These are phyloP conservation scores for Erythrophleum fordii DNA, from an alignment of 306 rosid genomes.

Conservation along the genomic window DNA sequence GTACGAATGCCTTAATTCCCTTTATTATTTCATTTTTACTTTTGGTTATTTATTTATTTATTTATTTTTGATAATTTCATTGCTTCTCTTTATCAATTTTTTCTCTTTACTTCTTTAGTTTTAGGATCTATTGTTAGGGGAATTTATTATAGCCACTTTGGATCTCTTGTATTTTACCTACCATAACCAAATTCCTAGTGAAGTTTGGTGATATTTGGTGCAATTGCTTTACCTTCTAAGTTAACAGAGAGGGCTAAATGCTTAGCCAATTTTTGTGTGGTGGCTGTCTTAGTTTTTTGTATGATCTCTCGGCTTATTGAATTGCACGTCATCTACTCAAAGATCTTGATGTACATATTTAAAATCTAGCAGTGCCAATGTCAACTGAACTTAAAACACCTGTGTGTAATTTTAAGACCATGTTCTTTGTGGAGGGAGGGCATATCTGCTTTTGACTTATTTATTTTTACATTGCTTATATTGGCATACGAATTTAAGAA, in stretches of 20 bases:
- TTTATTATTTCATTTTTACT: constrained; percentile 8
- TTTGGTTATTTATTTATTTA: constrained; percentile 11
- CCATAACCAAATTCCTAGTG: neutral
- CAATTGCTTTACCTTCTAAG: constrained; percentile 11
- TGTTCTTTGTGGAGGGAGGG: neutral
- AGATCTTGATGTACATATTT: no score
- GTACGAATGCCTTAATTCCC: constrained; percentile 30
- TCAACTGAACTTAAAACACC: neutral
- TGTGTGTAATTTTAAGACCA: neutral
- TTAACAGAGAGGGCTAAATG: neutral
- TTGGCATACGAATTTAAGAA: no score
- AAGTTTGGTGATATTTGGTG: constrained; percentile 33
- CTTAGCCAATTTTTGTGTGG: neutral
- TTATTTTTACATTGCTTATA: no score
- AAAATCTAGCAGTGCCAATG: neutral
- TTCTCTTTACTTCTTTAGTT: neutral
- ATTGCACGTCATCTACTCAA: no score
- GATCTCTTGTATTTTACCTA: constrained; percentile 7
- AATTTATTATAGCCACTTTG: neutral
- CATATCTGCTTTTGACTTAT: neutral
- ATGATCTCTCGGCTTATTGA: neutral
- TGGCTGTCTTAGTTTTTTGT: neutral
- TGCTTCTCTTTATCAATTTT: neutral
- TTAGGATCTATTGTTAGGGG: neutral
- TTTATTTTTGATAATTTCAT: constrained; percentile 18